Evolutionary conservation across 164 flowering plant species (phyloP), one percentile per base, ranked within the genome.

Genomic region (Umbilicus rupestris): DNA sequence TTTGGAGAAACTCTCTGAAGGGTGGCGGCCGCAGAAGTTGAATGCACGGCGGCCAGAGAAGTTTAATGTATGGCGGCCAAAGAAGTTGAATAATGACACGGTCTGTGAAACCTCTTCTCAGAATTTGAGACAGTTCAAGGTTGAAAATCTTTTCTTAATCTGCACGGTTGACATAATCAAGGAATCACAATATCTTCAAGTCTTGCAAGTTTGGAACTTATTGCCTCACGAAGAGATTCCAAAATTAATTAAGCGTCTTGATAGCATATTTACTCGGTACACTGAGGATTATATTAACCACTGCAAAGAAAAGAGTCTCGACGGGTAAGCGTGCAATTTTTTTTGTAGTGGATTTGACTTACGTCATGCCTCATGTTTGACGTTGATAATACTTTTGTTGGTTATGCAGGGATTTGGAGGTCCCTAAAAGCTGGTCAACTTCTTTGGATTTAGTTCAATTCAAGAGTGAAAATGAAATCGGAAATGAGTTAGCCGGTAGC

Each of bases 111-210:
- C 28, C 31, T 69, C 81, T 47, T 68, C 75, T 68, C 70, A 68
- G 65, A 41, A 77, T 45, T 66, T 79, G 63, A 71, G 78, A 33
- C 63, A 58, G 26, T 69, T 55, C 69, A 68, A 71, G 62, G 79
- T 84, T 30, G 74, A 52, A 49, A 5, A 29, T 11, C 65, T 71
- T 2, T 45, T 39, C 20, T 72, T 84, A 39, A 31, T 84, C 24
- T 82, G 83, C 82, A 80, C 66, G 35, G 72, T 78, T n/a, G 84
- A 82, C 52, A 30, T 76, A 65, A 49, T 65, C 5, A 74, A 70
- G 39, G 75, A 78, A 22, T 50, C 67, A 14, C 64, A 39, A 3
- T 70, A 69, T 41, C 44, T 71, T 47, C 82, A 83, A 64, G 75
- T 80, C n/a, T 57, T 80, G 59, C 76, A 70, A 33, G 39, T 79